Evolutionary conservation across 2,329 filamentous ascomycete species (phyloP), one percentile per base, ranked within the genome.

Genomic region (Monosporascus sp.): DNA sequence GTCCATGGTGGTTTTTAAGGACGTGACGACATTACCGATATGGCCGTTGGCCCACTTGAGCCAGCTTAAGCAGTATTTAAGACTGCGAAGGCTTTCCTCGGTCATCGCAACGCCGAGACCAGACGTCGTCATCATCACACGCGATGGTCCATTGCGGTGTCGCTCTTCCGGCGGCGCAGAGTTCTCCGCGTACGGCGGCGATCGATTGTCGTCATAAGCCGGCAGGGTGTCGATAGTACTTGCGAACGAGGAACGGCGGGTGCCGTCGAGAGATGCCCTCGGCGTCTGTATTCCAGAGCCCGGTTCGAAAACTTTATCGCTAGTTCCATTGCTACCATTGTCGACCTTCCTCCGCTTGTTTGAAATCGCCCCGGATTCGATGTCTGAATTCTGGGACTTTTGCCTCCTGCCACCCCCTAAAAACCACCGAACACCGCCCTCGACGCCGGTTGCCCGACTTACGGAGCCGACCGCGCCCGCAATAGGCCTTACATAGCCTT

Each of bases 51-150:
- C 90, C 79, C 86, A 88, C 25, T 85, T 82, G 47, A 97, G 75
- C 79, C 91, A 89, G 24, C 81, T 80, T 2, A 97, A 74, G 58
- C 92, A 97, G 62, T 90, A 93, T 62, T 89, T 90, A 42, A 99
- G 74, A 56, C 88, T 94, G 49, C 85, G 83, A 8, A 97, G 74
- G 22, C 90, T 96, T 64, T 94, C 88, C 18, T 95, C 88, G 63
- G 88, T 95, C 80, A 99, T 90, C 1, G 94, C 91, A 17, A 96
- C 86, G 57, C 91, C 91, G 1, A 97, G 79, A 0, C 91, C 93
- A 1, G 91, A 96, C 0, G 93, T 97, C 5, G 90, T 92, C 68
- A 96, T 89, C 60, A 96, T 88, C 18, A 97, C 76, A 15, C 91
- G 85, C 11, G 88, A 95, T 64, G 77, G 67, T 27, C 61, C 58